Percentiles rank a stretch among this genome's conserved stretches.
These are phyloP conservation scores for Cucumis melo DNA, from an alignment of 306 rosid genomes.

Conservation along the genomic window DNA sequence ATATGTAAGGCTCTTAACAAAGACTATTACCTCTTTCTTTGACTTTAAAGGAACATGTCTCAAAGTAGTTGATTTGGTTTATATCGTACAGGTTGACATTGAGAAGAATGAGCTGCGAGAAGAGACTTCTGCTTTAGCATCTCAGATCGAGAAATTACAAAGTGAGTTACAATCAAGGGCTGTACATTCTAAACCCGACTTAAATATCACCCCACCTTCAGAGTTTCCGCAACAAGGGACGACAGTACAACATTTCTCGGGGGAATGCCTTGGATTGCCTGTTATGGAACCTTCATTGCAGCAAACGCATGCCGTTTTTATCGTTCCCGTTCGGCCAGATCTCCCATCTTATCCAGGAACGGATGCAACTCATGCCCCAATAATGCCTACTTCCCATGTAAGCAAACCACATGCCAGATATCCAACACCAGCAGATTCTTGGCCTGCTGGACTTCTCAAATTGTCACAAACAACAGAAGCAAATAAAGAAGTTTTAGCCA, in stretches of 20 bases:
- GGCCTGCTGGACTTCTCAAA: conserved; percentile 73
- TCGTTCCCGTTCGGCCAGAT: conserved; percentile 39
- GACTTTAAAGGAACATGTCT: background rate
- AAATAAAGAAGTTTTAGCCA: background rate
- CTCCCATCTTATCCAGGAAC: conserved; percentile 31
- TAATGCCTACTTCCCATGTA: conserved; percentile 28
- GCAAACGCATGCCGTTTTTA: conserved; percentile 48
- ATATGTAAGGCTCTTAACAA: conserved; percentile 40
- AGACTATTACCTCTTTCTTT: background rate
- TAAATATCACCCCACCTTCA: conserved; percentile 37
- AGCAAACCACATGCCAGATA: conserved; percentile 92
- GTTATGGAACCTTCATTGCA: conserved; percentile 31
- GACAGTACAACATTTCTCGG: conserved; percentile 21
- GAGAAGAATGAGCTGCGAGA: conserved; percentile 78
- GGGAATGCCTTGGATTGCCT: conserved; percentile 30
- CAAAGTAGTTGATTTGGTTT: background rate
- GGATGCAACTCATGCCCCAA: conserved; percentile 17
- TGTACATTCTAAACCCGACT: conserved; percentile 56
- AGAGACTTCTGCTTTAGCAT: conserved; percentile 53
- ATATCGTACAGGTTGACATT: conserved; percentile 38
- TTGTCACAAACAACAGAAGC: conserved; percentile 28
- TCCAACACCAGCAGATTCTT: conserved; percentile 70
- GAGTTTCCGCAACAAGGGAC: conserved; percentile 22
- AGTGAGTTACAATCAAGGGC: conserved; percentile 46
- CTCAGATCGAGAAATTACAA: conserved; percentile 51